These are phyloP conservation scores for Aspergillus neotritici DNA, from an alignment of 2,329 filamentous ascomycete species.

Conservation along the genomic window DNA sequence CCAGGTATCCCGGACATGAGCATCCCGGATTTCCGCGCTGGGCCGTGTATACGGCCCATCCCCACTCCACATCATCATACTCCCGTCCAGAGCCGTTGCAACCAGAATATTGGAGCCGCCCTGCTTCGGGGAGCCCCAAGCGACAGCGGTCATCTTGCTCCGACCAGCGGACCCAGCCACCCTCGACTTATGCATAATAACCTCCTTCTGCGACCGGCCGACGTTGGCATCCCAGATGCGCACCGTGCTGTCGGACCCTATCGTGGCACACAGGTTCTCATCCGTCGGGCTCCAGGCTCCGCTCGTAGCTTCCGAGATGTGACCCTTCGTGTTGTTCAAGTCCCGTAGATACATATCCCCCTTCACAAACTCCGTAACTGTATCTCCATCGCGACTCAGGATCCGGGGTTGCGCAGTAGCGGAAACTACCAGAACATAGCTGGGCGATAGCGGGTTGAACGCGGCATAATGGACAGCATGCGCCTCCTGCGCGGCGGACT, in stretches of 20 bases:
- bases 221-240: conserved; percentile 97
- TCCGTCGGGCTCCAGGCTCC: conserved; percentile 89
- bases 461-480: conserved; percentile 82
- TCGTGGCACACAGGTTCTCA: conserved; percentile 78
- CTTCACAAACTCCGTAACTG: conserved; percentile 83
- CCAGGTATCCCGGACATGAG: conserved; percentile 79
- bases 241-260: conserved; percentile 89
- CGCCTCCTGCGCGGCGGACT: conserved; percentile 66
- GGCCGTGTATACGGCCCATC: conserved; percentile 81
- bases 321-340: conserved; percentile 96
- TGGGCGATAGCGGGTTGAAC: conserved; percentile 77
- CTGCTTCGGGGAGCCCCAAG: conserved; percentile 72
- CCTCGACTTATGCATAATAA: conserved; percentile 92
- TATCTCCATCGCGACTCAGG: conserved; percentile 80
- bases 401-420: conserved; percentile 88
- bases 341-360: conserved; percentile 98
- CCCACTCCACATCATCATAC: conserved; percentile 84
- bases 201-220: conserved; percentile 80
- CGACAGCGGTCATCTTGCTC: conserved; percentile 87
- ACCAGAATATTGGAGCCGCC: conserved; percentile 76
- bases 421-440: conserved; percentile 77
- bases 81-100: conserved; percentile 79
- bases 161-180: conserved; percentile 82
- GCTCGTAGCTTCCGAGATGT: conserved; percentile 84
- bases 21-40: conserved; percentile 73